Evolutionary conservation across 805 yeast genomes (phyloP), one percentile per base, ranked within the genome.

Genomic region (Cyberlindnera suaveolens): DNA sequence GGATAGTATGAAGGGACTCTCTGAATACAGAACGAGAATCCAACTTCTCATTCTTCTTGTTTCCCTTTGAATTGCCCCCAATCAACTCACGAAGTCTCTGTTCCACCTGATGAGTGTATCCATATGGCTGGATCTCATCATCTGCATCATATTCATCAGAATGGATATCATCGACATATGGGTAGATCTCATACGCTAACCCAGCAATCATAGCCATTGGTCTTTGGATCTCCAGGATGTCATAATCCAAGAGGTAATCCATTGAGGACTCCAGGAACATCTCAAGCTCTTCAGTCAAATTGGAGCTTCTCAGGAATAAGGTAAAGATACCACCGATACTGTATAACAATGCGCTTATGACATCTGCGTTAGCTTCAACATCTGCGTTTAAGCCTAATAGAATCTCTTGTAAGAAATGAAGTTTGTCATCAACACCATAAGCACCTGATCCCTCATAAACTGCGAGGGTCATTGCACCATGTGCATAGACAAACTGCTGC

Each of bases 31-130:
- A 74, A 47, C 77, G 76, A 20, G 77, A 67, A 32, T 74, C 78
- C 46, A 72, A 74, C 57, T 78, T 81, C 47, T 80, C 85, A 54
- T 75, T 78, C 51, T 82, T 82, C 23, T 79, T 56, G 41, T 70
- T 75, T 45, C 80, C 79, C 5, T 80, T 66, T 0, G 84, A 75
- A 23, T 23, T 23, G 18, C 75, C 71, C 35, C 69, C 72, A 1
- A 75, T 63, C 35, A 80, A 63, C 31, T 68, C 62, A 20, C 66
- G 64, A 27, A 77, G 57, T 4, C 65, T 65, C 17, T 60, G 54
- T 27, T 65, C 57, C 9, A 80, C 53, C 20, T 72, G 73, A 39
- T 71, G 78, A 29, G 70, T 72, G 48, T 79, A 82, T 42, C 68
- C 64, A 56, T 75, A 78, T 3, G 85, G 85, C 46, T 70, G 66